A percentile compares a stretch with the other conserved stretches of the same genome.
Evolutionary conservation across 2,329 filamentous ascomycete species (phyloP).

Genomic region (Ascochyta koolunga): DNA sequence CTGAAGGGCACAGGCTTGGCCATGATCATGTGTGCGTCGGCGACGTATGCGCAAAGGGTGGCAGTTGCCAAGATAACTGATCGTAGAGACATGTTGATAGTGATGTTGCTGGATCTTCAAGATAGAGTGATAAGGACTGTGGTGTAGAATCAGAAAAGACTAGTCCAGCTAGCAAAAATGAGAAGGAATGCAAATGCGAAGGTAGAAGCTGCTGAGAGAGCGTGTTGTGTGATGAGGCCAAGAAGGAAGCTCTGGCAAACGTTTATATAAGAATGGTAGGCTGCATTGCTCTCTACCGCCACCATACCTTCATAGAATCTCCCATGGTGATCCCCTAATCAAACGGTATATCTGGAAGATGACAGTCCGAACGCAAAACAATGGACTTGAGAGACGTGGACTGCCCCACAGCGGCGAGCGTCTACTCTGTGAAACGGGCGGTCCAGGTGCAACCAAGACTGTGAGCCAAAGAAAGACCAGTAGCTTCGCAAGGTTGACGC

Average conservation of each 20-base stretch:
- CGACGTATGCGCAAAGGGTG: slow-evolving; percentile 39
- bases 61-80: slow-evolving; percentile 57
- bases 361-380: slow-evolving; percentile 35
- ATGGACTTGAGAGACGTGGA: slow-evolving; percentile 22
- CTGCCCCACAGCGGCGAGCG: slow-evolving; percentile 37
- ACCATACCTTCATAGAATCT: slow-evolving; percentile 14
- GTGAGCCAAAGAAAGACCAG: slow-evolving; percentile 39
- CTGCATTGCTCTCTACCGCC: slow-evolving; percentile 13
- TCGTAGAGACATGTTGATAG: slow-evolving; percentile 58
- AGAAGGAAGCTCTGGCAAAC: slow-evolving; percentile 13
- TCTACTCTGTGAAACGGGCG: slow-evolving; percentile 40
- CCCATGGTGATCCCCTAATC: slow-evolving; percentile 39
- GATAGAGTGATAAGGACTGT: slow-evolving; percentile 24
- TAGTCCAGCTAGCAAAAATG: slow-evolving; percentile 19
- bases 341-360: slow-evolving; percentile 31
- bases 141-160: slow-evolving; percentile 7
- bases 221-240: slow-evolving; percentile 27
- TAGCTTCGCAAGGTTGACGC: slow-evolving; percentile 22
- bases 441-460: slow-evolving; percentile 29
- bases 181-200: slow-evolving; percentile 18
- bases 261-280: slow-evolving; percentile 34
- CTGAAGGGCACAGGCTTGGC: slow-evolving; percentile 68
- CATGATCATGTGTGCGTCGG: slow-evolving; percentile 79
- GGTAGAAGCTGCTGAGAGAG: slow-evolving; percentile 25
- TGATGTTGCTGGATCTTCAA: slow-evolving; percentile 22